Base-by-base conservation (phyloP, 2,329 filamentous ascomycete genomes). In the Penicillium aurantiogriseum region DNA sequence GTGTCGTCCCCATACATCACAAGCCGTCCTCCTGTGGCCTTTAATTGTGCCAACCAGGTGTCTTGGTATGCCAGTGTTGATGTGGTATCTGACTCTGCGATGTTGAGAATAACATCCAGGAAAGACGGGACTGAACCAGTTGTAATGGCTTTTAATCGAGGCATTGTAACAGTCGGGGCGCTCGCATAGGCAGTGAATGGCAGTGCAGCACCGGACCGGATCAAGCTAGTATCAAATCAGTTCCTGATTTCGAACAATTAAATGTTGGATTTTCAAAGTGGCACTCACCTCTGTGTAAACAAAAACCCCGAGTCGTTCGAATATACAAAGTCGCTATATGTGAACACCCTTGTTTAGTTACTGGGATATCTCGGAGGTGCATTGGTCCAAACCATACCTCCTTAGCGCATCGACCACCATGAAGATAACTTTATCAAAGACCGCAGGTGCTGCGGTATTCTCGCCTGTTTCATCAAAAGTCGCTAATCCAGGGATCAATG, bases 121-220 rank as follows among this genome's bases (percentile, higher is more conserved):
- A 99, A 99, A 2, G 93, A 97, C 3, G 94, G 94, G n/a, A 96
- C 94, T 2, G 93, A 97, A 60, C 94, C 94, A 1, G 94, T 97
- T 0, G 94, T 99, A 62, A 99, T 92, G 48, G 94, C 92, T 78
- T 99, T 99, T 68, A 99, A 87, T 61, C 93, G 88, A 42, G 94
- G 94, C 94, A 99, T 97, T 19, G 94, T 99, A 60, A 99, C 93
- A 8, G 94, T 99, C 2, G 94, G 94, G 51, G 95, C 92, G n/a
- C 91, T 89, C 19, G 94, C 94, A 82, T 96, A 89, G 35, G 93
- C 93, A 33, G 94, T 99, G 73, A 96, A 99, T 3, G 94, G 94
- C 38, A 97, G 81, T 7, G 94, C 95, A 57, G 83, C 83, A 58
- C 93, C 93, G 74, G 87, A 81, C 69, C 88, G 85, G 71, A 97